Evolutionary conservation across 2,329 filamentous ascomycete genomes (phyloP), one percentile per base, ranked within the genome.

Genomic region (Venturia asperata): DNA sequence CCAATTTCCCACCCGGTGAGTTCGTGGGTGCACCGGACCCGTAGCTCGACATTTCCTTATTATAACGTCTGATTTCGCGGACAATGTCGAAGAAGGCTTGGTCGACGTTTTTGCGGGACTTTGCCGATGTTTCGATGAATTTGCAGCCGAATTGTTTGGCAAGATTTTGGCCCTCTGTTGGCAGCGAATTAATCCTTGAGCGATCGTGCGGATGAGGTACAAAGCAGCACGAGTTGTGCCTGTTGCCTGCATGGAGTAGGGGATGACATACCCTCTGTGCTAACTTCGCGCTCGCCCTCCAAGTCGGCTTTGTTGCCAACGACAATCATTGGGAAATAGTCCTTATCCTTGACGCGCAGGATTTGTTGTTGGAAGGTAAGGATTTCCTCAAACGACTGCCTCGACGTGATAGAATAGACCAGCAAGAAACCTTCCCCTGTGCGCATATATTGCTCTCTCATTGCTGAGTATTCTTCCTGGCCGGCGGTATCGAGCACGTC

Each of bases 251-350:
- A 27, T 39, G 11, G 21, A 42, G 21, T 21, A 68, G 65, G 64
- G 58, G 34, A 63, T 65, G 45, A 79, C 86, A 69, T 84, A 96
- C 93, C 93, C 86, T 95, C 88, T 81, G 89, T 88, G 69, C 91
- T 89, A 67, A 99, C 94, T 73, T 93, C 90, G 74, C 94, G 86
- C 80, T 99, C 93, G 71, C 83, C 83, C 74, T 97, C 93, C 77
- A 99, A 81, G 91, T 99, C 94, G 80, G 93, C 97, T 84, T 99
- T 99, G 86, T 99, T 99, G 72, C 92, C 94, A 52, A 97, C 94
- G 58, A 99, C 90, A 66, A 97, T 96, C 82, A 99, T 97, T 71
- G 94, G 94, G 82, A 99, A 99, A 78, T 97, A 96, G 80, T 99
- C 94, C 86, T 96, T 97, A 82, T 97, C 94, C 85, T 99, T 99